phyloP scores from a whole-genome alignment of 176 grass and related monocot species.

The Elaeis guineensis region DNA sequence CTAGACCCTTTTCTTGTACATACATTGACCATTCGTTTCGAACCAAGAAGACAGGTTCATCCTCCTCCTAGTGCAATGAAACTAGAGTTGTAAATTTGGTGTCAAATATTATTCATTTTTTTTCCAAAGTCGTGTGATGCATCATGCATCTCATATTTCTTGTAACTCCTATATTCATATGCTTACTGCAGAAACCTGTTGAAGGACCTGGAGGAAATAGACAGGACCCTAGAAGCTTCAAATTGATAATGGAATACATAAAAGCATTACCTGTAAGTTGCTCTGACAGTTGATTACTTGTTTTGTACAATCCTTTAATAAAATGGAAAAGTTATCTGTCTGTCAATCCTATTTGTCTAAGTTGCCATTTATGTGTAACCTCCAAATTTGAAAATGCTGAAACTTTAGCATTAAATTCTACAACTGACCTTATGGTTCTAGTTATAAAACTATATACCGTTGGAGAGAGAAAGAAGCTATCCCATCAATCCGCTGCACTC shows the following conservation, averaged over 20 bases:
- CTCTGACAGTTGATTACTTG: not conserved
- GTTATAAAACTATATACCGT: too few species aligned
- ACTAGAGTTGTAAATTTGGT: too few species aligned
- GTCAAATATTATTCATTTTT: not conserved
- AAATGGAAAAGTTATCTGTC: too few species aligned
- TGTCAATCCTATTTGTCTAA: too few species aligned
- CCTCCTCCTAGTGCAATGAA: slow-evolving; percentile 9
- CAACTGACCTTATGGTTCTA: too few species aligned
- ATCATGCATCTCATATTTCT: not conserved
- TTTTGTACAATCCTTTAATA: too few species aligned
- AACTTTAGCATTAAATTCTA: too few species aligned
- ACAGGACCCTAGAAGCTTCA: slow-evolving; percentile 71
- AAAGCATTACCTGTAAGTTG: slow-evolving; percentile 94
- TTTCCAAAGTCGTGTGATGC: not conserved
- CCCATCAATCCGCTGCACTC: too few species aligned
- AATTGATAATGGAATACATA: slow-evolving; percentile 87
- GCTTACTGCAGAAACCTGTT: slow-evolving; percentile 53
- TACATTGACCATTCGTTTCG: slow-evolving; percentile 95
- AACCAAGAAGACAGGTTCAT: slow-evolving; percentile 88
- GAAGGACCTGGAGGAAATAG: slow-evolving; percentile 58
- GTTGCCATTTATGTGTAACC: too few species aligned
- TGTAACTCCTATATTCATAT: not conserved
- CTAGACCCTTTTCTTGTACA: slow-evolving; percentile 99
- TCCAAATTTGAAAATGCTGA: too few species aligned
- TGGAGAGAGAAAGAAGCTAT: too few species aligned